Percentiles rank a stretch among this genome's conserved stretches.
Conservation (phyloP, 2,329 filamentous ascomycete species). For the Dothideomycetidae sp. region DNA sequence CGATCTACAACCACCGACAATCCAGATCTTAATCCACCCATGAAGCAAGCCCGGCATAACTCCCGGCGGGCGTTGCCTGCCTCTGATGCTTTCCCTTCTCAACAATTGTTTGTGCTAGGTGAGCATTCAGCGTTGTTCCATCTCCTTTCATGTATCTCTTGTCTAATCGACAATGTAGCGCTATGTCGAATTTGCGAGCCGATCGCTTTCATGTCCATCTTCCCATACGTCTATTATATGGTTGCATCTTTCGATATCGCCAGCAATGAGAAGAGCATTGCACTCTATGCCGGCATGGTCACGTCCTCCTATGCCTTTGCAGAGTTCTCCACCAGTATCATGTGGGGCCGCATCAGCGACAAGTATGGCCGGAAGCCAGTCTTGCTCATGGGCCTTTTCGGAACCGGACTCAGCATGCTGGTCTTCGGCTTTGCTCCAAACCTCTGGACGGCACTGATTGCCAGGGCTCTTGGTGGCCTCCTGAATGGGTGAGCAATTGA, state of each 20-base stretch:
- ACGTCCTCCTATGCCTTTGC: constrained; percentile 93
- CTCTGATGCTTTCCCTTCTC: constrained; percentile 37
- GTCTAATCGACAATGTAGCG: constrained; percentile 37
- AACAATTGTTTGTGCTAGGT: constrained; percentile 44
- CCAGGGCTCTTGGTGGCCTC: constrained; percentile 75
- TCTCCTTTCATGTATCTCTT: no score
- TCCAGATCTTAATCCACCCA: background rate
- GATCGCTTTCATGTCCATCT: constrained; percentile 99
- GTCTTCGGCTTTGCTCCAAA: constrained; percentile 82
- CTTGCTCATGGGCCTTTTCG: constrained; percentile 72
- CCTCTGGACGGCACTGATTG: constrained; percentile 68
- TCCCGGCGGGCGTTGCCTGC: constrained; percentile 11
- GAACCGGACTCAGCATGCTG: constrained; percentile 84
- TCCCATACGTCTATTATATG: constrained; percentile 98
- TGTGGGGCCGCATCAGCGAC: constrained; percentile 91
- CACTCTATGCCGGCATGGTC: constrained; percentile 88
- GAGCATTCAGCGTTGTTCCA: constrained; percentile 17
- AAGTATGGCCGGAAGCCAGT: constrained; percentile 85
- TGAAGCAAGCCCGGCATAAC: constrained; percentile 3
- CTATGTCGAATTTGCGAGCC: constrained; percentile 94
- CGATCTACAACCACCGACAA: background rate
- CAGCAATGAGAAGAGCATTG: constrained; percentile 62
- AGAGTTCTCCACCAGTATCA: constrained; percentile 80
- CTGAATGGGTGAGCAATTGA: constrained; percentile 74
- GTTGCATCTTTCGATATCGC: constrained; percentile 81